Conservation (phyloP, 331 rosid genomes). For the Rosa hybrid region DNA sequence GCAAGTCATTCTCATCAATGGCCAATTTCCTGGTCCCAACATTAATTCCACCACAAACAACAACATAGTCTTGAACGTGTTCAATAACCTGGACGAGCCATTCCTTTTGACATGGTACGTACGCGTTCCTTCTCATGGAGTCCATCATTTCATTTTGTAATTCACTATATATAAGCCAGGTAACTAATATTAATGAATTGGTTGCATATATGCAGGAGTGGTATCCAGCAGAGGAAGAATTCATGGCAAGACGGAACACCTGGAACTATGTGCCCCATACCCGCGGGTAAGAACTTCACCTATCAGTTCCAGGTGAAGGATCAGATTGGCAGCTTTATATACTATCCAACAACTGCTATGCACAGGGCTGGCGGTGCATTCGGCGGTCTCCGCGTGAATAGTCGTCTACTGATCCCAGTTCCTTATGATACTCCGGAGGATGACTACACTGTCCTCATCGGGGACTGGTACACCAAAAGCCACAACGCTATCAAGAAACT, state of each 20-base stretch:
- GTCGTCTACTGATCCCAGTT: constrained; percentile 68
- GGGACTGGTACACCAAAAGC: constrained; percentile 64
- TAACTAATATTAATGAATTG: background rate
- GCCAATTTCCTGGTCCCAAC: constrained; percentile 70
- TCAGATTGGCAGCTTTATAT: constrained; percentile 69
- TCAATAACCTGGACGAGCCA: constrained; percentile 70
- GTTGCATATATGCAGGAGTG: constrained; percentile 30
- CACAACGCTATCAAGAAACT: constrained; percentile 39
- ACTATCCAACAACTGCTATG: constrained; percentile 53
- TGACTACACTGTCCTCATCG: constrained; percentile 61
- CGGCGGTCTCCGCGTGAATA: constrained; percentile 64
- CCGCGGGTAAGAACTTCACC: constrained; percentile 60
- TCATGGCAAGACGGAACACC: constrained; percentile 70
- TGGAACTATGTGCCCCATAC: constrained; percentile 69
- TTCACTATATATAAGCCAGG: background rate
- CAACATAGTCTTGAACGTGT: constrained; percentile 49
- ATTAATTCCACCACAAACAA: constrained; percentile 71
- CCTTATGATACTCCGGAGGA: constrained; percentile 66
- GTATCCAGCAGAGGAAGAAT: constrained; percentile 53
- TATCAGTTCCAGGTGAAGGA: constrained; percentile 75
- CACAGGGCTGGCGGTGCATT: constrained; percentile 64
- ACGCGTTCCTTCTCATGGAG: no score
- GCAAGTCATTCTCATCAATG: constrained; percentile 69
- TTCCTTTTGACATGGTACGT: constrained; percentile 60
- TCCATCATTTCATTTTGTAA: no score